Evolutionary conservation across 495 filamentous ascomycete species (phyloP), one percentile per base, ranked within the genome.

Genomic region (Penicillium herquei): DNA sequence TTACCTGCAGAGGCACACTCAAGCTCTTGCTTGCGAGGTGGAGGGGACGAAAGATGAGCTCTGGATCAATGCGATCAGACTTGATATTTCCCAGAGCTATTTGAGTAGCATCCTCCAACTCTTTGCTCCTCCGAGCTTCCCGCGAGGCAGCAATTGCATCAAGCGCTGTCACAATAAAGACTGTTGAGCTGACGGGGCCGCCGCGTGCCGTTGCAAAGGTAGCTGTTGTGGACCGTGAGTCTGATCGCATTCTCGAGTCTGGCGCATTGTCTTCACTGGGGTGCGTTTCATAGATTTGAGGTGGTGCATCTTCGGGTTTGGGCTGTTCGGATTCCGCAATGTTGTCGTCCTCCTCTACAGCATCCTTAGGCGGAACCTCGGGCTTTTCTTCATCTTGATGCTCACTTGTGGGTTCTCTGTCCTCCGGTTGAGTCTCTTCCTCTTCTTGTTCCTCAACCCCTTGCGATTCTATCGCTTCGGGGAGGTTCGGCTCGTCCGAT

Each of bases 81-180:
- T 90, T 91, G 75, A 98, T 89, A 45, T 89, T 91, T 34, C 81
- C 79, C 61, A 96, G 78, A 14, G 95, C 95, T 57, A 85, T 84
- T 60, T 91, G 85, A 44, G 88, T 85, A 30, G 91, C 76, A 51
- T 95, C 91, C 46, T 83, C 85, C 43, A 98, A 78, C 67, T 88
- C 82, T 69, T 89, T 94, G 65, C 83, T 87, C 66, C 81, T 88
- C 67, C 85, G 81, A 35, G 91, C 91, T 73, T 98, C 92, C 71
- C 90, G 92, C 37, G 91, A 93, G 21, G 87, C 81, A 46, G 86
- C 89, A 63, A 99, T 96, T 61, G 84, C 82, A 76, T 98, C 94
- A 49, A 99, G 74, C 30, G 95, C 91, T 52, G 88, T 90, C 49
- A 96, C 87, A 55, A 97, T 90, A 68, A 98, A 98, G 51, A 96